A percentile compares a stretch with the other conserved stretches of the same genome.
phyloP scores from a whole-genome alignment of 2,329 filamentous ascomycete genomes.

The Stenocarpella maydis region DNA sequence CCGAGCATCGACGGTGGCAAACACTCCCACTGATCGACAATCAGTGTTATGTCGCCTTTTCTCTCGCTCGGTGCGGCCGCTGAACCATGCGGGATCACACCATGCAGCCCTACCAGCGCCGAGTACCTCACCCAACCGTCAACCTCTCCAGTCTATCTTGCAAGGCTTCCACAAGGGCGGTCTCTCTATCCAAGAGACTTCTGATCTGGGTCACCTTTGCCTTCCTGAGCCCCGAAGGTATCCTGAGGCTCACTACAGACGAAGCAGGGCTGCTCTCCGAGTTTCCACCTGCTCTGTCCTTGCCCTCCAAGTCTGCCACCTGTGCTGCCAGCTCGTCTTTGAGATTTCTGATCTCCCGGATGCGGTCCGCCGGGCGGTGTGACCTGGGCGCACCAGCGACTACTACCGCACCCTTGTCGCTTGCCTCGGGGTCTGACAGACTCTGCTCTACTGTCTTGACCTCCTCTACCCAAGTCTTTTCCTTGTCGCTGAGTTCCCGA shows the following conservation, averaged over 20 bases:
- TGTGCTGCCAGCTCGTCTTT: slow-evolving; percentile 62
- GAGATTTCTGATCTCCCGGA: slow-evolving; percentile 63
- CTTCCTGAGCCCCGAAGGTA: slow-evolving; percentile 68
- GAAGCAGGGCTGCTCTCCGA: slow-evolving; percentile 41
- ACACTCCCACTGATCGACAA: slow-evolving; percentile 21
- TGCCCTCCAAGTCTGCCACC: slow-evolving; percentile 51
- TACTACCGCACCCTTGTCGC: slow-evolving; percentile 34
- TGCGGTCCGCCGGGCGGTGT: slow-evolving; percentile 63
- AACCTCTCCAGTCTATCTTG: slow-evolving; percentile 69
- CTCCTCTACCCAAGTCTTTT: slow-evolving; percentile 60
- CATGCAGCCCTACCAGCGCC: neutral
- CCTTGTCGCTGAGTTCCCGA: slow-evolving; percentile 68
- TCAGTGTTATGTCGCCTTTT: slow-evolving; percentile 13
- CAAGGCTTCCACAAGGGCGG: slow-evolving; percentile 72
- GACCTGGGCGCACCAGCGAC: slow-evolving; percentile 44
- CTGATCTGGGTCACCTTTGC: slow-evolving; percentile 72
- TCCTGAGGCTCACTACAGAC: slow-evolving; percentile 54
- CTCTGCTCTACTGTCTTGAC: slow-evolving; percentile 50
- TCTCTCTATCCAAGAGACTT: slow-evolving; percentile 70
- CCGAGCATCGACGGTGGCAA: neutral
- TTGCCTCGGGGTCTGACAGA: slow-evolving; percentile 49
- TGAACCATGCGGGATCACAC: slow-evolving; percentile 10
- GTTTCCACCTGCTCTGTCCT: slow-evolving; percentile 40
- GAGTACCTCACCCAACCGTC: slow-evolving; percentile 42
- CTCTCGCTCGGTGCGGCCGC: slow-evolving; percentile 7